phyloP scores from a whole-genome alignment of 73 alveolate genomes.

The Blepharisma japonicum region DNA sequence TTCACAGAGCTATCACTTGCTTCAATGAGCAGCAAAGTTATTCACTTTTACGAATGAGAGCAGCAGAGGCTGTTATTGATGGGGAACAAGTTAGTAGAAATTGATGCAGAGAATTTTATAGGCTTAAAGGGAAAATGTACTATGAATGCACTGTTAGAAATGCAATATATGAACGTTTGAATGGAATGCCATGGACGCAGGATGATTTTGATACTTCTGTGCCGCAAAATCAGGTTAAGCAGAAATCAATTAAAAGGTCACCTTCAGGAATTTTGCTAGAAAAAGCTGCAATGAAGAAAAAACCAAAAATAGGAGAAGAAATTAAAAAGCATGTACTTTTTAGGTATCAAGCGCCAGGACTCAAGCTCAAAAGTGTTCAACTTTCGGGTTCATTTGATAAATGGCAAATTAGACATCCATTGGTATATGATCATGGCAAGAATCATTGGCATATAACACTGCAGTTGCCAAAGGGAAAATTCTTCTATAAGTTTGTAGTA shows the following conservation, averaged over 20 bases:
- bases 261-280: constrained; percentile 9
- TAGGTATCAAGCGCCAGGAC: constrained; percentile 33
- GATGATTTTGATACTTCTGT: constrained; percentile 11
- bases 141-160: constrained; percentile 48
- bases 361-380: constrained; percentile 56
- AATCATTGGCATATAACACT: constrained; percentile 77
- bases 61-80: constrained; percentile 88
- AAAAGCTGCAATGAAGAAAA: constrained; percentile 4
- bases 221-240: background rate
- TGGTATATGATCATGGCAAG: constrained; percentile 73
- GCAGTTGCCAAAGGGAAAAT: constrained; percentile 78
- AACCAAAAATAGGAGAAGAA: background rate
- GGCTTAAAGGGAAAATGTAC: constrained; percentile 74
- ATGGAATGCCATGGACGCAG: constrained; percentile 42
- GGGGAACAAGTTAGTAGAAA: constrained; percentile 90
- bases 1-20: constrained; percentile 81
- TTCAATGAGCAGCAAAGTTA: constrained; percentile 71
- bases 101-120: constrained; percentile 92
- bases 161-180: constrained; percentile 28
- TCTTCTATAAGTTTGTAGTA: constrained; percentile 76
- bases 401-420: constrained; percentile 90
- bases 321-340: constrained; percentile 8
- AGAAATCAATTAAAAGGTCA: background rate
- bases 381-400: constrained; percentile 95
- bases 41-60: constrained; percentile 80